Conservation (phyloP, 202 grass and related monocot genomes). For the Dendrocalamus latiflorus region DNA sequence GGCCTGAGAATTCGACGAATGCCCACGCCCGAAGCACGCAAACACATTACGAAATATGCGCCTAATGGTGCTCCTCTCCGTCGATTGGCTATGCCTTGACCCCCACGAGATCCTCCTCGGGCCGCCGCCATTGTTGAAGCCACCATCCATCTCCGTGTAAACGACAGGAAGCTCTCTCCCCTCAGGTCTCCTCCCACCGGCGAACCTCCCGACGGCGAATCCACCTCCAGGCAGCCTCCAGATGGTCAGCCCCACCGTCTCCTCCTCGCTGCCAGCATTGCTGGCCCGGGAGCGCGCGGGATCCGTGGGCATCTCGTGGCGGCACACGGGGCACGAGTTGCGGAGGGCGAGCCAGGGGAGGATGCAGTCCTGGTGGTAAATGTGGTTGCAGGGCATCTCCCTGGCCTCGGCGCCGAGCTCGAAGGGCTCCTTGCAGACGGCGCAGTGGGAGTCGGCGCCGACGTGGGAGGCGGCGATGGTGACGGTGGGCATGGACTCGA, state of each 20-base stretch:
- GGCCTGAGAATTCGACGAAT: neutral
- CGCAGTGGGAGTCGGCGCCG: conserved; percentile 61
- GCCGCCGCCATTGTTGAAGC: conserved; percentile 52
- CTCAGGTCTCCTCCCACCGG: conserved; percentile 59
- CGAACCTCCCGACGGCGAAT: conserved; percentile 69
- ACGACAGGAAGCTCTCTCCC: conserved; percentile 81
- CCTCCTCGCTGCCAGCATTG: conserved; percentile 20
- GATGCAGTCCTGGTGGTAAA: conserved; percentile 97
- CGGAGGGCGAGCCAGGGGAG: conserved; percentile 81
- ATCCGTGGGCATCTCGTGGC: conserved; percentile 81
- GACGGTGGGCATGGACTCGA: conserved; percentile 82
- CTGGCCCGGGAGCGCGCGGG: neutral
- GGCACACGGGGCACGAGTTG: conserved; percentile 84
- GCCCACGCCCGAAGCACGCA: conserved; percentile 39
- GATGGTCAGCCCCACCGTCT: conserved; percentile 69
- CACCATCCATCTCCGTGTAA: conserved; percentile 90
- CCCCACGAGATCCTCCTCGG: conserved; percentile 70
- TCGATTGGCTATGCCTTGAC: conserved; percentile 43
- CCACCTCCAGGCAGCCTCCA: conserved; percentile 84
- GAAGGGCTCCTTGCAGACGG: conserved; percentile 86
- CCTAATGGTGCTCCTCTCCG: conserved; percentile 37
- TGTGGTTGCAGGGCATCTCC: conserved; percentile 80
- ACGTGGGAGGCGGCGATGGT: conserved; percentile 38
- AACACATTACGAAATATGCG: conserved; percentile 46
- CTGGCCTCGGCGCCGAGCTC: conserved; percentile 56